Base-by-base conservation (phyloP, 2,329 filamentous ascomycete species). In the Monosporascus sp. region DNA sequence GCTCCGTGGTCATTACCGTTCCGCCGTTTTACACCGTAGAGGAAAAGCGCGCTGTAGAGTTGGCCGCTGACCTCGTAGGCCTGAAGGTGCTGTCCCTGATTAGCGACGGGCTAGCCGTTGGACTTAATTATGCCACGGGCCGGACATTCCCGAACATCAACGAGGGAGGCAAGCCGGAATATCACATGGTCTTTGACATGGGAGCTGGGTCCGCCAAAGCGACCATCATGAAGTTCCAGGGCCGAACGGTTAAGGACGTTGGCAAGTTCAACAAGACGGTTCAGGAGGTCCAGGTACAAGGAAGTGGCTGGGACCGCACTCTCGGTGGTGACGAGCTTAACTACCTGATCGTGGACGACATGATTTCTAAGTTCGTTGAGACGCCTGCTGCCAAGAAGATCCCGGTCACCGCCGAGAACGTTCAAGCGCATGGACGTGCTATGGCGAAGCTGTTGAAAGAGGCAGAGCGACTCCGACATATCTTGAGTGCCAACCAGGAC, bases 131-230 rank as follows among this genome's bases (percentile, higher is more conserved):
- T 71, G 94, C 94, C 44, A 97, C 91, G 27, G 88, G 84, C 65
- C 85, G 94, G 64, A 91, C 88, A 17, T 99, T 97, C 72, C 91
- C 92, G 38, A 91, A 84, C 63, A 78, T 94, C 56, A 88, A 84
- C 52, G 86, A 94, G 51, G 91, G 90, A 52, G 87, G 83, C 59
- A 91, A 91, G 75, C 87, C 94, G 0, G 94, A 99, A 72, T 84
- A 92, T 64, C 91, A 99, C 73, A 75, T 99, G 69, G 84, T 99
- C 31, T 99, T 94, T 67, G 94, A 99, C 69, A 97, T 99, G 92
- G 94, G 94, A 61, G 92, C 94, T 61, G 94, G 94, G 5, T 97
- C 91, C 46, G 89, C 93, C 34, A 96, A 91, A 64, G 93, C 93
- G 5, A 94, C 91, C 7, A 77, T 99, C 50, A 74, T 99, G 68